Evolutionary conservation across 2,329 filamentous ascomycete species (phyloP), one percentile per base, ranked within the genome.

Genomic region (Colletotrichum noveboracense): DNA sequence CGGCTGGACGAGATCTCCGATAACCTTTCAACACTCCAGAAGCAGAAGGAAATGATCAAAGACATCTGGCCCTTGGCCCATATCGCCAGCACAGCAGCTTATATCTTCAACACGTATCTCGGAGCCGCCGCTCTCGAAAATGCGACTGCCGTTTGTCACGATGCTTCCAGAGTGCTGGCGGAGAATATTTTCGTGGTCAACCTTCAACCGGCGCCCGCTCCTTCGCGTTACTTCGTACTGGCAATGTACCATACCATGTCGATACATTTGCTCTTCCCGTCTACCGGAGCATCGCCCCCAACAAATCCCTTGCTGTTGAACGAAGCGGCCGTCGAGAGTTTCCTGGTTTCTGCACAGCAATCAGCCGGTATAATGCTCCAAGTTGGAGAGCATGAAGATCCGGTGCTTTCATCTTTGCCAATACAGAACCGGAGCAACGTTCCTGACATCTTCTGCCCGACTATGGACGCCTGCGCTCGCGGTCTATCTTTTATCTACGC

Each of bases 11-110:
- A 83, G 6, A 80, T 84, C 21, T 84, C 83, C 1, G 83, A 84
- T 58, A 84, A 84, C 76, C 82, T 84, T 69, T 84, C 81, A 76
- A 84, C 83, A 0, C 65, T 84, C 1, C 83, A 84, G 67, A 82
- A 81, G 65, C 83, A 84, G 62, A 84, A 83, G 78, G 76, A 78
- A 8, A 80, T 79, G 24, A 82, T 84, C 65, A 78, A 80, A 38
- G 83, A 84, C 66, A 83, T 83, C 79, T 83, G 83, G 80, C 83
- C 83, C 1, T 77, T 84, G 6, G 82, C 83, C 1, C 80, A 84
- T 48, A 79, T 84, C 32, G 78, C 80, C 28, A 83, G 80, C 55
- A 79, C 82, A 21, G 78, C 83, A 32, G 81, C 43, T 38, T 58
- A 58, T 8, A 58, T 58, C 24, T 24, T 58, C 55, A 58, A 16